Percentiles rank a stretch among this genome's conserved stretches.
phyloP scores from a whole-genome alignment of 441 rosid species.

The Omphalea diandra region DNA sequence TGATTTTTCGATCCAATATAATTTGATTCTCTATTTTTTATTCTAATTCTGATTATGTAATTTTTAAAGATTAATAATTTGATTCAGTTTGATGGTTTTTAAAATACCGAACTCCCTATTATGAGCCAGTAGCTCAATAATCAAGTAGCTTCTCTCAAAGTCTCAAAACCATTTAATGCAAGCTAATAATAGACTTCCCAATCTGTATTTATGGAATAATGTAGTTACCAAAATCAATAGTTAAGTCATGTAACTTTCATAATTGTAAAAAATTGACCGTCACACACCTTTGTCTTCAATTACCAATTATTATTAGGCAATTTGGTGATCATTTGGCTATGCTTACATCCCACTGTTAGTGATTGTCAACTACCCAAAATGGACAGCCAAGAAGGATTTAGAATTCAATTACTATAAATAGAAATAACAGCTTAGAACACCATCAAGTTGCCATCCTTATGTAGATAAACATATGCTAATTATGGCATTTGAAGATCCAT shows the following conservation, averaged over 20 bases:
- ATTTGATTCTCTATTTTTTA: too few relatives aligned
- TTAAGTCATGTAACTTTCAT: neutral
- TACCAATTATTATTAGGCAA: neutral
- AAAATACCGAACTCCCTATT: too few relatives aligned
- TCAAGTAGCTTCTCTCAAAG: neutral
- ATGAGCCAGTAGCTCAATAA: neutral
- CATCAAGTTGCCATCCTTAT: neutral
- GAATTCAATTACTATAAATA: neutral
- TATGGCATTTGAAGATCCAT: conserved; percentile 14
- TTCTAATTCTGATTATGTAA: too few relatives aligned
- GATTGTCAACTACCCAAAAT: neutral
- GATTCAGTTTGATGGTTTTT: too few relatives aligned
- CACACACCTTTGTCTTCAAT: neutral
- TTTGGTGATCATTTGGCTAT: neutral
- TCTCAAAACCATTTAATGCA: too few relatives aligned
- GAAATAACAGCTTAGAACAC: conserved; percentile 1
- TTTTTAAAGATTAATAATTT: too few relatives aligned
- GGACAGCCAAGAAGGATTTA: neutral
- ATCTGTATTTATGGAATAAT: too few relatives aligned
- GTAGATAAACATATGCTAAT: neutral
- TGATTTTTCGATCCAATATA: too few relatives aligned
- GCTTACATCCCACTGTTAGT: neutral
- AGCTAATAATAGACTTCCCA: too few relatives aligned
- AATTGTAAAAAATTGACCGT: neutral
- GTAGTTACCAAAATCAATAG: too few relatives aligned